phyloP scores from a whole-genome alignment of 306 rosid genomes.

The Inga leiocalycina region DNA sequence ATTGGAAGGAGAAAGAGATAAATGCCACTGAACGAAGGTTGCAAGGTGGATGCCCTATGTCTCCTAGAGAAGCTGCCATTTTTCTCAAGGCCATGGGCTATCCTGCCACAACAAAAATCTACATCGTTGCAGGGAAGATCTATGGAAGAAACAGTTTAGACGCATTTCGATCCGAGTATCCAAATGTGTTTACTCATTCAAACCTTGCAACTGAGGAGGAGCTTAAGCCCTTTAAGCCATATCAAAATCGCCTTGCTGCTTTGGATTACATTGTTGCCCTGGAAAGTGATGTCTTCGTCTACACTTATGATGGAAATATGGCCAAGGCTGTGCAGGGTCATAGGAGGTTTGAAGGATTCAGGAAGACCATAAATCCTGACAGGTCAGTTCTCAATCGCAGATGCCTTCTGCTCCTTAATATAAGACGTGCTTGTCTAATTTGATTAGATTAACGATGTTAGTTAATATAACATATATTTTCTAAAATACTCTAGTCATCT shows the following conservation, averaged over 20 bases:
- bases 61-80: constrained; percentile 90
- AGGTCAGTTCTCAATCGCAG: constrained; percentile 54
- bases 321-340: constrained; percentile 99
- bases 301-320: constrained; percentile 97
- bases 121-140: constrained; percentile 95
- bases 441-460: no score
- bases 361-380: constrained; percentile 87
- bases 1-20: constrained; percentile 98
- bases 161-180: constrained; percentile 67
- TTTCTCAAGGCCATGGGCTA: constrained; percentile 97
- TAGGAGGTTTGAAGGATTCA: constrained; percentile 84
- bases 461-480: no score
- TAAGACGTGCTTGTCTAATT: no score
- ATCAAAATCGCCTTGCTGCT: constrained; percentile 94
- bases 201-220: constrained; percentile 87
- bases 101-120: constrained; percentile 88
- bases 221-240: constrained; percentile 70
- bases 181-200: constrained; percentile 78
- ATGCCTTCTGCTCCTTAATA: background rate
- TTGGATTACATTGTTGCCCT: constrained; percentile 88
- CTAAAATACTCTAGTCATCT: no score
- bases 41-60: constrained; percentile 96
- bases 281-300: constrained; percentile 92
- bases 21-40: constrained; percentile 63
- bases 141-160: constrained; percentile 80